These are phyloP conservation scores for Aspergillus brunneoviolaceus DNA, from an alignment of 2,329 filamentous ascomycete species.

Conservation along the genomic window DNA sequence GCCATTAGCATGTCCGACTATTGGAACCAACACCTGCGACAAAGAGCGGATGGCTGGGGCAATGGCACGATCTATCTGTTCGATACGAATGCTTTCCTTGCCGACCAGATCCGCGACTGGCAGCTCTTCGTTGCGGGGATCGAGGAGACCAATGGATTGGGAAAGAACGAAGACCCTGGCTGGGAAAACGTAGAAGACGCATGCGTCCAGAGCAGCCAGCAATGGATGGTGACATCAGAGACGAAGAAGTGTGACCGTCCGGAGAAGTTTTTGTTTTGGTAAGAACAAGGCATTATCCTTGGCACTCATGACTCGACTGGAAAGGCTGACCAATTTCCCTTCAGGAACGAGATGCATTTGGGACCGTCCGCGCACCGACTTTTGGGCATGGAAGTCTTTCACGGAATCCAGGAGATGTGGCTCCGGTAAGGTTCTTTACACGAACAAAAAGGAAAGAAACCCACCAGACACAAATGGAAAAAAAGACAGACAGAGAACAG, in stretches of 20 bases:
- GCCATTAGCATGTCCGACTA: constrained; percentile 32
- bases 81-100: constrained; percentile 40
- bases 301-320: constrained; percentile 6
- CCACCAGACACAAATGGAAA: not conserved
- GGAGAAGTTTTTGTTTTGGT: constrained; percentile 45
- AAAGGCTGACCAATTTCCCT: constrained; percentile 7
- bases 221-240: constrained; percentile 33
- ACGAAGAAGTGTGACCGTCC: constrained; percentile 34
- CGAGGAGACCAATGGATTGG: constrained; percentile 35
- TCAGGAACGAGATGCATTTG: constrained; percentile 44
- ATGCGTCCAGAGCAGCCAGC: constrained; percentile 31
- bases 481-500: not conserved
- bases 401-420: constrained; percentile 37
- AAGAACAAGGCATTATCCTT: constrained; percentile 19
- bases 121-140: constrained; percentile 38
- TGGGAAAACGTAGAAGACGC: constrained; percentile 40
- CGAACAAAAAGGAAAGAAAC: constrained; percentile 2
- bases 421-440: constrained; percentile 20
- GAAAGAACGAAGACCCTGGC: constrained; percentile 31
- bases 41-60: constrained; percentile 33
- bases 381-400: constrained; percentile 39
- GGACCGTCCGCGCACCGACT: constrained; percentile 39
- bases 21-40: constrained; percentile 37
- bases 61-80: constrained; percentile 39
- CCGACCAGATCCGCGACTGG: constrained; percentile 40